phyloP scores from a whole-genome alignment of 805 yeast species.

The Schizosaccharomyces pombe region DNA sequence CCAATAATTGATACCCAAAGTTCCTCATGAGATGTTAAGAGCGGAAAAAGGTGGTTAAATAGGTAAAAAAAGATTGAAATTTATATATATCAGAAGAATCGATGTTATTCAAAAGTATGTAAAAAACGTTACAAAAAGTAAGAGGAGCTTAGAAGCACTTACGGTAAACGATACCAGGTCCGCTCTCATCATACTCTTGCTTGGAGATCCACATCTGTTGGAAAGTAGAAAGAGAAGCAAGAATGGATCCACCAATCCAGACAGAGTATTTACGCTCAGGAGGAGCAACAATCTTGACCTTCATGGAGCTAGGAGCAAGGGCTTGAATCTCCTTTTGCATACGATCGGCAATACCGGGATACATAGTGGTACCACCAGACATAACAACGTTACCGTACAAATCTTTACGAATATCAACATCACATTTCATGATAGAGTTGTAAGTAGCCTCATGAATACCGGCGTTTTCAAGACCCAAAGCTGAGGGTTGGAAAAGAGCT shows the following conservation, averaged over 20 bases:
- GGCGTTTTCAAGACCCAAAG: conserved; percentile 73
- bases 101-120: conserved; percentile 1
- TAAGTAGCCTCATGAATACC: conserved; percentile 97
- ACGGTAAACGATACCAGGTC: conserved; percentile 96
- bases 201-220: conserved; percentile 99
- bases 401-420: conserved; percentile 96
- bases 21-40: too few species aligned
- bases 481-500: conserved; percentile 96
- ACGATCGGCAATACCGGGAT: conserved; percentile 99
- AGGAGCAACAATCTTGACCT: conserved; percentile 97
- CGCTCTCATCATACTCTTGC: conserved; percentile 99
- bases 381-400: conserved; percentile 96
- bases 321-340: conserved; percentile 99
- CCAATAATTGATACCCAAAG: too few species aligned
- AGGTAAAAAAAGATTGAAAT: not conserved
- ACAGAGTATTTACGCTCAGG: conserved; percentile 93
- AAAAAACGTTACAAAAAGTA: not conserved
- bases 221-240: conserved; percentile 96
- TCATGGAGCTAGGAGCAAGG: conserved; percentile 98
- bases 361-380: conserved; percentile 99
- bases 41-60: not conserved
- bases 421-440: conserved; percentile 94
- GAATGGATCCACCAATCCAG: conserved; percentile 99
- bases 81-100: not conserved
- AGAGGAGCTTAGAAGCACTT: conserved; percentile 44